A percentile compares a stretch with the other conserved stretches of the same genome.
phyloP scores from a whole-genome alignment of 352 stramenopile species.

The Phytopythium chamaehyphon region DNA sequence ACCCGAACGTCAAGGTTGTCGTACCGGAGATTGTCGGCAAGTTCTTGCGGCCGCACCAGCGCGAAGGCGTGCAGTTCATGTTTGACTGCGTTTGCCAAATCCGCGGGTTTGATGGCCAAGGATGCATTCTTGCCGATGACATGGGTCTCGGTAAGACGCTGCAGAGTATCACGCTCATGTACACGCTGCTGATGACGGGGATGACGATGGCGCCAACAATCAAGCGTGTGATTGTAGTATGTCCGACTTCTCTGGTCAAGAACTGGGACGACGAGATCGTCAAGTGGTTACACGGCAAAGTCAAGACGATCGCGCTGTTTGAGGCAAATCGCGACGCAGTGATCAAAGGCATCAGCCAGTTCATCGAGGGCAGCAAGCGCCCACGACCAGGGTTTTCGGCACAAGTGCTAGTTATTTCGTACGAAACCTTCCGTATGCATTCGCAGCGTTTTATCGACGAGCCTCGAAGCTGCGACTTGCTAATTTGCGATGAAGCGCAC shows the following conservation, averaged over 20 bases:
- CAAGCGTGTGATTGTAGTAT: slow-evolving; percentile 75
- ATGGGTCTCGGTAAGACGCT: slow-evolving; percentile 88
- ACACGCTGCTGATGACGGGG: slow-evolving; percentile 72
- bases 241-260: slow-evolving; percentile 83
- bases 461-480: slow-evolving; percentile 89
- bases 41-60: slow-evolving; percentile 94
- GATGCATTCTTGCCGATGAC: slow-evolving; percentile 86
- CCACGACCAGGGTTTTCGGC: slow-evolving; percentile 43
- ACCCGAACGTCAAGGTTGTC: slow-evolving; percentile 61
- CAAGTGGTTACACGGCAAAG: slow-evolving; percentile 81
- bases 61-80: slow-evolving; percentile 96
- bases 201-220: slow-evolving; percentile 66
- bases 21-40: slow-evolving; percentile 92
- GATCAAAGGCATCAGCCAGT: slow-evolving; percentile 79
- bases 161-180: slow-evolving; percentile 87
- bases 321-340: slow-evolving; percentile 79
- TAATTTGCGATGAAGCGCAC: slow-evolving; percentile 99
- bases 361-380: slow-evolving; percentile 77
- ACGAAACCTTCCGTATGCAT: slow-evolving; percentile 94
- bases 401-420: slow-evolving; percentile 86
- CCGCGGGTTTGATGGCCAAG: slow-evolving; percentile 72
- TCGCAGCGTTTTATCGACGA: slow-evolving; percentile 87
- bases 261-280: slow-evolving; percentile 90
- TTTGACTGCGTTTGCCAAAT: slow-evolving; percentile 92
- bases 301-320: slow-evolving; percentile 82